Conservation (phyloP, 2,329 filamentous ascomycete species). For the Lachnellula occidentalis region DNA sequence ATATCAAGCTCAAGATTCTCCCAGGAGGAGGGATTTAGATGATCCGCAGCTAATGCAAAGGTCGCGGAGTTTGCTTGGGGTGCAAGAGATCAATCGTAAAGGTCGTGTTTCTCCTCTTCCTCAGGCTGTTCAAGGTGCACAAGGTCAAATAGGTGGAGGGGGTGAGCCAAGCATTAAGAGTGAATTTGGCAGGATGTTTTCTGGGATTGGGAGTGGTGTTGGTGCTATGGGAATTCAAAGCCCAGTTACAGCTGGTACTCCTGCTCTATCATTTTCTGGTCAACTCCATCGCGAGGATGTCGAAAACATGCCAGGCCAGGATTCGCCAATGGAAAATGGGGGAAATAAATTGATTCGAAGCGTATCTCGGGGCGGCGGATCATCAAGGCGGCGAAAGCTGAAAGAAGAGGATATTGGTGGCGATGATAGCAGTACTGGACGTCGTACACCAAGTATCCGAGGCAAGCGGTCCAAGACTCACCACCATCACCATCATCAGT, state of each 20-base stretch:
- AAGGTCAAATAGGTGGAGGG: constrained; percentile 70
- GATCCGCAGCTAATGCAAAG: constrained; percentile 51
- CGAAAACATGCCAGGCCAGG: constrained; percentile 39
- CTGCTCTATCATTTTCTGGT: constrained; percentile 44
- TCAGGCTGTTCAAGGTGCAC: constrained; percentile 88
- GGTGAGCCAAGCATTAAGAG: constrained; percentile 89
- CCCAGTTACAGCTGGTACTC: constrained; percentile 45
- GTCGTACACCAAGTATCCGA: constrained; percentile 50
- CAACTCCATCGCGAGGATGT: constrained; percentile 48
- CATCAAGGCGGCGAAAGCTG: constrained; percentile 58
- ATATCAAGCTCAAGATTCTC: constrained; percentile 40
- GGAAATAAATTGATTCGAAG: constrained; percentile 37
- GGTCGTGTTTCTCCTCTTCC: constrained; percentile 84
- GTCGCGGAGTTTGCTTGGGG: constrained; percentile 63
- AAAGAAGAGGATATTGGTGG: constrained; percentile 70
- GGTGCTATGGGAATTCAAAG: constrained; percentile 43
- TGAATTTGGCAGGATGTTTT: constrained; percentile 92
- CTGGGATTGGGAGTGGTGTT: constrained; percentile 74
- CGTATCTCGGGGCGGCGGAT: constrained; percentile 36
- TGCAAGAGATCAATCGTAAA: constrained; percentile 70
- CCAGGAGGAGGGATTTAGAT: constrained; percentile 40
- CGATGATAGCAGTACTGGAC: constrained; percentile 62
- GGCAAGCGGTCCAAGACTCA: constrained; percentile 65
- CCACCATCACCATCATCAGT: constrained; percentile 57
- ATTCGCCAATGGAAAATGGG: constrained; percentile 33